Percentiles rank a stretch among this genome's conserved stretches.
Evolutionary conservation across 495 filamentous ascomycete genomes (phyloP).

Genomic region (Aspergillus kassunensis): DNA sequence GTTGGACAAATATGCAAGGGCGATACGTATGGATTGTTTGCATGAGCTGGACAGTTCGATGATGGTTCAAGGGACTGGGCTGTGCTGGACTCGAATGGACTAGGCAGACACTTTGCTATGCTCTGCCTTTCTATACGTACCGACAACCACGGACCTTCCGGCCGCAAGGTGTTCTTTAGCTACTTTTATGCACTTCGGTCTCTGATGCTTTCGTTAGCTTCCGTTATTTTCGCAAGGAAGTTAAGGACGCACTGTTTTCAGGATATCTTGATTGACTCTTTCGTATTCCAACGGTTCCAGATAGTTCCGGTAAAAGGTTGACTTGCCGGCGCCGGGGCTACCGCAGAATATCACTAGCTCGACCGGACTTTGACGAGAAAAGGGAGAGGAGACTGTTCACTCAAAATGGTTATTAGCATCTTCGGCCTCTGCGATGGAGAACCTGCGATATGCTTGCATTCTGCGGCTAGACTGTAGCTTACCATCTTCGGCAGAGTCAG

Average conservation of each 20-base stretch:
- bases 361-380: constrained; percentile 58
- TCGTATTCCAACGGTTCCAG: constrained; percentile 77
- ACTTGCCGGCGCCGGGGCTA: constrained; percentile 85
- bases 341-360: constrained; percentile 86
- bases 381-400: constrained; percentile 29
- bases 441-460: too few relatives aligned
- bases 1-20: constrained; percentile 15
- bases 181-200: constrained; percentile 79
- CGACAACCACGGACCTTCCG: constrained; percentile 67
- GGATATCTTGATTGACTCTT: constrained; percentile 82
- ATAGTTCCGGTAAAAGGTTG: constrained; percentile 78
- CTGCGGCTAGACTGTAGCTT: constrained; percentile 16
- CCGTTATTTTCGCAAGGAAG: background rate
- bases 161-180: constrained; percentile 60
- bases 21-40: background rate
- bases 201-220: constrained; percentile 35
- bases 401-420: background rate
- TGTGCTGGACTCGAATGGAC: constrained; percentile 6
- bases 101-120: too few relatives aligned
- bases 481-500: constrained; percentile 32
- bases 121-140: constrained; percentile 48
- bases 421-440: background rate
- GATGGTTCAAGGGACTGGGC: background rate
- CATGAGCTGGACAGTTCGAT: background rate
- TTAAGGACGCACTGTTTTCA: constrained; percentile 64